phyloP scores from a whole-genome alignment of 345 rosid genomes.

The Aquilaria sinensis region DNA sequence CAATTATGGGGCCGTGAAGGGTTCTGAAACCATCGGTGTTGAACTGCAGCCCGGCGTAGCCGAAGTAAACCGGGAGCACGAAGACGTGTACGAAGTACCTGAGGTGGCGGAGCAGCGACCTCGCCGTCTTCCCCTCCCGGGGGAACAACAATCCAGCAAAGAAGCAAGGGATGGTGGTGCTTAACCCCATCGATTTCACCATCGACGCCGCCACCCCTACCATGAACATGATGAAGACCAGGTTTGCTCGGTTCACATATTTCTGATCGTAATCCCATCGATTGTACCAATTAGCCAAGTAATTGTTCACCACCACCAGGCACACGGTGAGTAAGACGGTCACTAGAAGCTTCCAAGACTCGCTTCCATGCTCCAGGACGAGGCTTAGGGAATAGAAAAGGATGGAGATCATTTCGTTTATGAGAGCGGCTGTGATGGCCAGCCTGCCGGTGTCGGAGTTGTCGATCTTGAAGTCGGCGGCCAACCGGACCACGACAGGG shows the following conservation, averaged over 20 bases:
- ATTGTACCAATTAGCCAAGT: conserved; percentile 52
- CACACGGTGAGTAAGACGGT: conserved; percentile 27
- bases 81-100: conserved; percentile 57
- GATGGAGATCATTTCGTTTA: conserved; percentile 50
- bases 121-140: conserved; percentile 61
- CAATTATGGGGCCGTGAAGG: conserved; percentile 8
- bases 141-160: conserved; percentile 67
- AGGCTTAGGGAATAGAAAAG: conserved; percentile 23
- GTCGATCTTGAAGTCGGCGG: conserved; percentile 59
- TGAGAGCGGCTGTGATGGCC: conserved; percentile 43
- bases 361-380: neutral
- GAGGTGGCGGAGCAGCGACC: conserved; percentile 56
- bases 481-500: conserved; percentile 53
- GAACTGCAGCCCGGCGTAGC: conserved; percentile 66
- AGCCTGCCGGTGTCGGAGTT: conserved; percentile 64
- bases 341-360: conserved; percentile 17
- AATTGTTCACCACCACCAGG: conserved; percentile 31
- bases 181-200: conserved; percentile 35
- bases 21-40: conserved; percentile 18
- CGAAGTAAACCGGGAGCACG: conserved; percentile 72
- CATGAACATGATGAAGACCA: conserved; percentile 36
- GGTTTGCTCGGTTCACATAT: conserved; percentile 50
- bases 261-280: conserved; percentile 49
- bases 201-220: conserved; percentile 25
- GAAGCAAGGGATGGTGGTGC: conserved; percentile 46